phyloP scores from a whole-genome alignment of 768 basidiomycete species.

The Kockovaella imperatae region DNA sequence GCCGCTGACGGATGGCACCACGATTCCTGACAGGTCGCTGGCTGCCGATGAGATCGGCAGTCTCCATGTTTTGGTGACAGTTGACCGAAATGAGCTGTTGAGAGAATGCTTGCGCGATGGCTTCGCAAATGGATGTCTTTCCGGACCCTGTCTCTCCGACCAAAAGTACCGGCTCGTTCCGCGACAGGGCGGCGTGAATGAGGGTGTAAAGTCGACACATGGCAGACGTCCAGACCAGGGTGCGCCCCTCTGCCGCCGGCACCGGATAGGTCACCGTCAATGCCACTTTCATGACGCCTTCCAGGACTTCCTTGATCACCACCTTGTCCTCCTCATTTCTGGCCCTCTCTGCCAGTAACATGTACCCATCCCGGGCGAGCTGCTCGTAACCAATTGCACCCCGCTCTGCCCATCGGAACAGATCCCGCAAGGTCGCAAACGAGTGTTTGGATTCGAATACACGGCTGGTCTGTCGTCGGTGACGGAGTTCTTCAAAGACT shows the following conservation, averaged over 20 bases:
- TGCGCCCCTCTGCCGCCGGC: conserved; percentile 23
- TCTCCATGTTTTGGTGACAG: conserved; percentile 98
- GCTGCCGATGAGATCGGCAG: conserved; percentile 90
- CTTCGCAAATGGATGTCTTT: conserved; percentile 93
- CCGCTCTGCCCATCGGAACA: conserved; percentile 93
- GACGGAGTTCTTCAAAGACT: conserved; percentile 89
- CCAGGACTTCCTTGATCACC: conserved; percentile 87
- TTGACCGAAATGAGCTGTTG: conserved; percentile 67
- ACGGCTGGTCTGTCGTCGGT: conserved; percentile 76
- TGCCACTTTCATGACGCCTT: conserved; percentile 72
- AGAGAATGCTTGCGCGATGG: conserved; percentile 62
- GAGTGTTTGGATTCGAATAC: conserved; percentile 97
- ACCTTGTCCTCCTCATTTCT: conserved; percentile 75
- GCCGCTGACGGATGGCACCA: conserved; percentile 40
- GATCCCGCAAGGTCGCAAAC: conserved; percentile 90
- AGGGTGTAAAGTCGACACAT: conserved; percentile 85
- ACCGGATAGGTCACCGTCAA: conserved; percentile 32
- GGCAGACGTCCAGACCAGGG: conserved; percentile 83
- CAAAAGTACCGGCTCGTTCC: conserved; percentile 87
- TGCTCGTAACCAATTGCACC: conserved; percentile 85
- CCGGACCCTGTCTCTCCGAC: conserved; percentile 97
- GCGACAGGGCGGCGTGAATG: conserved; percentile 72
- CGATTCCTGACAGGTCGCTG: conserved; percentile 81
- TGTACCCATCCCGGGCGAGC: conserved; percentile 91
- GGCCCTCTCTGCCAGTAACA: conserved; percentile 88